These are phyloP conservation scores for Epichloe sibirici DNA, from an alignment of 2,329 filamentous ascomycete species.

Conservation along the genomic window DNA sequence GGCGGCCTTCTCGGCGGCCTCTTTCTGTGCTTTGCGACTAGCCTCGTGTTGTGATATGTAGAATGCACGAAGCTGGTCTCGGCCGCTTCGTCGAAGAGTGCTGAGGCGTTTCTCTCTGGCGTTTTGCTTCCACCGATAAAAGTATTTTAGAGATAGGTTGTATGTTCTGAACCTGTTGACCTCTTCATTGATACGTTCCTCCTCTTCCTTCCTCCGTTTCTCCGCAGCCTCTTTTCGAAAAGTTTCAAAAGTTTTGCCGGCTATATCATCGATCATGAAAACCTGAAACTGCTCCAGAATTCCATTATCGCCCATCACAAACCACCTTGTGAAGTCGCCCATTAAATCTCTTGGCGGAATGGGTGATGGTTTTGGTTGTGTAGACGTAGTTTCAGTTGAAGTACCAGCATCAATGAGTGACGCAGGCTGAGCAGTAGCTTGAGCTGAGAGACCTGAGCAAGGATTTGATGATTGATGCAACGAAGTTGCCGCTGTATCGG, in stretches of 20 bases:
- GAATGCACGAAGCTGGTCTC: constrained; percentile 37
- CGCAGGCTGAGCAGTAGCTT: not conserved
- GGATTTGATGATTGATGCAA: not conserved
- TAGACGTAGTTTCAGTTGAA: not conserved
- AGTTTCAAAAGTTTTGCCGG: constrained; percentile 28
- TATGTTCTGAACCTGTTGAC: constrained; percentile 36
- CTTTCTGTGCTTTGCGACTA: constrained; percentile 21
- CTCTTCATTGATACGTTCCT: constrained; percentile 31
- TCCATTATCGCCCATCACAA: constrained; percentile 40
- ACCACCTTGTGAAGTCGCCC: constrained; percentile 41
- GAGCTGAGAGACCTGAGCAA: not conserved
- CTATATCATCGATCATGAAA: constrained; percentile 31
- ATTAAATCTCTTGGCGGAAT: constrained; percentile 27
- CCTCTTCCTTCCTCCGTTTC: constrained; percentile 33
- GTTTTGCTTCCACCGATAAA: constrained; percentile 42
- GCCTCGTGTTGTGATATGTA: constrained; percentile 25
- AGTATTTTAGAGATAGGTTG: constrained; percentile 40
- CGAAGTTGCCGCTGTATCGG: not conserved
- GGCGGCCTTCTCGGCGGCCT: constrained; percentile 17
- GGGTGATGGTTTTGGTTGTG: not conserved
- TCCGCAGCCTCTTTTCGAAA: constrained; percentile 29
- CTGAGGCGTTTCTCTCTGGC: constrained; percentile 36
- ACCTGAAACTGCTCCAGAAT: constrained; percentile 38
- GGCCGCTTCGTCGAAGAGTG: constrained; percentile 37
- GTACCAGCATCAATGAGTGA: not conserved